Base-by-base conservation (phyloP, 2,329 filamentous ascomycete genomes). In the Calonectria ilicicola region DNA sequence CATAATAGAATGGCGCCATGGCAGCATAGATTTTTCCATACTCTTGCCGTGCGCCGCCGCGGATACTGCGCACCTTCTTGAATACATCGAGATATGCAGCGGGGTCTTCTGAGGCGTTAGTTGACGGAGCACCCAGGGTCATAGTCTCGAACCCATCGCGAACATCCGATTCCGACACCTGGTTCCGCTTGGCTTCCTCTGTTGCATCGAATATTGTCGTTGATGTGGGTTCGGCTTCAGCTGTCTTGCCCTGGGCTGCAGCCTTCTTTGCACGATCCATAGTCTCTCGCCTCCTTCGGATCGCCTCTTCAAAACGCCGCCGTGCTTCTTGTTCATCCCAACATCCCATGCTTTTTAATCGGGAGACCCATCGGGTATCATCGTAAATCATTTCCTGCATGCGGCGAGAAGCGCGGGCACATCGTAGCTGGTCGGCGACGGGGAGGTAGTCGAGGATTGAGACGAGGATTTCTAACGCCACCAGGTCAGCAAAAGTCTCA, bases 361-460 rank as follows among this genome's bases (percentile, higher is more conserved):
- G 91, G 75, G 94, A 92, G 46, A 98, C 94, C 97, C 97, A 99
- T 86, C 96, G 91, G 63, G 95, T 95, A 83, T 99, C 97, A 83
- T 99, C 97, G 84, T 98, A 99, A 3, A 98, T 96, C 96, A 99
- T 99, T 85, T 99, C 97, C 81, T 94, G 93, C 89, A 98, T 91
- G 73, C 95, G 94, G 81, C 91, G 93, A 71, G 95, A 98, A 27
- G 94, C 92, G 75, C 93, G 92, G 53, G 97, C 96, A 81, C 95
- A 96, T 77, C 92, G 91, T 82, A 98, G 90, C 80, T 98, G 92
- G 83, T 98, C 96, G 72, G 93, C 87, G 32, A 98, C 90, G 46
- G 95, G 93, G 46, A 98, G 91, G 85, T 97, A 95, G 82, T 98
- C 95, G 81, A 99, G 90, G 77, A 99, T 95, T 0, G 92, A 90